Conservation (phyloP, 2,329 filamentous ascomycete genomes). For the Verticillium alfalfae region DNA sequence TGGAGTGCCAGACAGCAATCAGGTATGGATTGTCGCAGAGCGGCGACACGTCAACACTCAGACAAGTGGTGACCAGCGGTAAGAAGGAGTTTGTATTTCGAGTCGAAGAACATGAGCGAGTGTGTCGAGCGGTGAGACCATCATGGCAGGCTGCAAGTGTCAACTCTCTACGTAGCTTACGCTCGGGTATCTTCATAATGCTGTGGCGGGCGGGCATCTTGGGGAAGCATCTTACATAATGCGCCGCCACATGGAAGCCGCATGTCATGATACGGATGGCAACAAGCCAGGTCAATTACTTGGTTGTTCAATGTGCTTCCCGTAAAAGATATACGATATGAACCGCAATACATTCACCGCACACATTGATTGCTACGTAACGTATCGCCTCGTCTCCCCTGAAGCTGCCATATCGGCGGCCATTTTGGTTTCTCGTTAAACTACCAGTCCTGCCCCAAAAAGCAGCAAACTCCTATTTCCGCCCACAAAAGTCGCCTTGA, state of each 20-base stretch:
- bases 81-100: no score
- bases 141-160: no score
- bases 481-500: neutral
- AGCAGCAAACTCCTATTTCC: neutral
- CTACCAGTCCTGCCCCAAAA: neutral
- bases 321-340: no score
- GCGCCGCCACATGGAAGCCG: neutral
- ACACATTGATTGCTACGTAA: neutral
- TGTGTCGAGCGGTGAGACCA: neutral
- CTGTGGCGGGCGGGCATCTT: neutral
- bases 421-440: neutral
- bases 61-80: no score
- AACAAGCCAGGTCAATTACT: no score
- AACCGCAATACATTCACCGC: neutral
- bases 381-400: neutral
- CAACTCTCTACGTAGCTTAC: no score
- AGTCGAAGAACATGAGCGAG: neutral
- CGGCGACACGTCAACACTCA: neutral
- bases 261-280: no score
- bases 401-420: neutral
- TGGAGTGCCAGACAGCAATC: neutral
- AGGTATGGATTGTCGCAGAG: no score
- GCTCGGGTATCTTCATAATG: no score
- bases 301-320: no score
- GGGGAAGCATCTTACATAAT: neutral